Evolutionary conservation across 2,329 filamentous ascomycete genomes (phyloP), one percentile per base, ranked within the genome.

Genomic region (Aquanectria penicillioides): DNA sequence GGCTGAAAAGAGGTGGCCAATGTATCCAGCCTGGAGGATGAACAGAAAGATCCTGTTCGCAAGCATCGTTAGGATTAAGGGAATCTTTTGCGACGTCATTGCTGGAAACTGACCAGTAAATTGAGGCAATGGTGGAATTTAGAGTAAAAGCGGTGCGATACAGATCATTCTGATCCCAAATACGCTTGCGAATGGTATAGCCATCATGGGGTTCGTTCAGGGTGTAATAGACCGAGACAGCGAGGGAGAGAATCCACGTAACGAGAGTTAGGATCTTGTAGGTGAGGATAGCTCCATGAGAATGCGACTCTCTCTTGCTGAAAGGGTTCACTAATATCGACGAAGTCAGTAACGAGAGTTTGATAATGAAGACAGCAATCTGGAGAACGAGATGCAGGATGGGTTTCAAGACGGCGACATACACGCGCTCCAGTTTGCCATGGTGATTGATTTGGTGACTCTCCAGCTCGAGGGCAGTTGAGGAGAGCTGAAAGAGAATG

Each of bases 261-360:
- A 93, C 61, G 37, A 89, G 83, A 4, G 91, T 92, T 61, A 93
- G 78, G 73, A 93, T 77, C 76, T 92, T 93, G 84, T 95, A 95
- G 29, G 86, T 81, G 64, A 86, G 80, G 68, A 97, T 80, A 47
- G 87, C 81, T 61, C 80, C 79, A 25, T 78, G 75, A 60, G 82
- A 82, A 72, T 92, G 88, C 15, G 85, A 81, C 59, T 93, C 89
- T 69, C 87, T 87, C 75, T 83, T 88, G 59, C 84, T 80, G 78
- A 95, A 95, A 23, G 92, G 92, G 74, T 95, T 95, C 73, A 86
- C 89, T 91, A 20, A 62, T 28, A 17, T 10, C 11, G 17, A 22
- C 6, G 22, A 33, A 20, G 53, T 70, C 31, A 69, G 66, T 49
- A 11, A 18, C 13, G 15, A 25, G 17, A 6, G 28, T 22, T 31